These are phyloP conservation scores for Talaromyces sp. DNA, from an alignment of 2,329 filamentous ascomycete species.

Conservation along the genomic window DNA sequence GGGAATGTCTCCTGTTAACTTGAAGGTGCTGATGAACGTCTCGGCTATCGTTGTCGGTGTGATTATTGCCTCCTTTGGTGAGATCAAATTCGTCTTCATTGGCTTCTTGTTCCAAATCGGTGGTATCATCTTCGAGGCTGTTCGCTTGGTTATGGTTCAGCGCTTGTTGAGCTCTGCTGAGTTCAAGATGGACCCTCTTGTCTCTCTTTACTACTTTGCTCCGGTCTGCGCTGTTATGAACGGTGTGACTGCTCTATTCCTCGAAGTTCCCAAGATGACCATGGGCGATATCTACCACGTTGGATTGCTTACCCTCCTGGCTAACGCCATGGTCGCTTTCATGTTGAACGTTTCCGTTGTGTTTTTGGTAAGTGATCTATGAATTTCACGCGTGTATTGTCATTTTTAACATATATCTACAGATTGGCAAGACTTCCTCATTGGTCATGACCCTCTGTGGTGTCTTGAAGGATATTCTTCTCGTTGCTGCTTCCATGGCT, in stretches of 20 bases:
- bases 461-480: conserved; percentile 83
- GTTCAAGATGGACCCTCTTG: conserved; percentile 84
- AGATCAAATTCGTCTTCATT: conserved; percentile 77
- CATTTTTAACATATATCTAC: conserved; percentile 13
- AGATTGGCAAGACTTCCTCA: conserved; percentile 86
- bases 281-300: conserved; percentile 64
- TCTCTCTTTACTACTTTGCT: conserved; percentile 86
- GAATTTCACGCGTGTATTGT: too few relatives aligned
- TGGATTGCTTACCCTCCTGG: conserved; percentile 63
- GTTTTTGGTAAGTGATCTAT: conserved; percentile 64
- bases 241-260: conserved; percentile 63
- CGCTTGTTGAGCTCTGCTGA: conserved; percentile 72
- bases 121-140: conserved; percentile 76
- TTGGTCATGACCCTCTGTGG: conserved; percentile 82
- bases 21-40: conserved; percentile 87
- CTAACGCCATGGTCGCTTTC: conserved; percentile 77
- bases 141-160: conserved; percentile 81
- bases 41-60: conserved; percentile 93
- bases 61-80: conserved; percentile 87
- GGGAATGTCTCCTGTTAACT: conserved; percentile 76
- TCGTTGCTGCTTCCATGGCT: conserved; percentile 71
- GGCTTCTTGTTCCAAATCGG: conserved; percentile 68
- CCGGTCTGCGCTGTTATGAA: conserved; percentile 83
- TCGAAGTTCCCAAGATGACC: conserved; percentile 66
- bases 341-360: conserved; percentile 78